phyloP scores from a whole-genome alignment of 148 eudicot species.

The Rhododendron simsii region DNA sequence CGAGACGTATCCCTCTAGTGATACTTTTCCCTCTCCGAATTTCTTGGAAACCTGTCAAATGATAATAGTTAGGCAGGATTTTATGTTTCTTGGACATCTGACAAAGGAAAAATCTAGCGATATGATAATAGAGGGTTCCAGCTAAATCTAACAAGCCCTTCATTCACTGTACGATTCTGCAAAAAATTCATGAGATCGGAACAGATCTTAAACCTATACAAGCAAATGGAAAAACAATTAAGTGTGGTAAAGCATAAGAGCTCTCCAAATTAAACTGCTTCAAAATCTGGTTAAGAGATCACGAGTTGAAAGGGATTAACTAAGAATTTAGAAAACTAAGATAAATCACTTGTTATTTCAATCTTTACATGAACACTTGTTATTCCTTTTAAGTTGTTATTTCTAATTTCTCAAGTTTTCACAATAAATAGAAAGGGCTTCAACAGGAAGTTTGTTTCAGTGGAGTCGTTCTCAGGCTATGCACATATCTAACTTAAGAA shows the following conservation, averaged over 20 bases:
- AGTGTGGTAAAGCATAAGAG: neutral
- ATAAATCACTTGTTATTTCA: neutral
- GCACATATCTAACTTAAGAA: neutral
- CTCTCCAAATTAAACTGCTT: neutral
- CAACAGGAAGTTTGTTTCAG: neutral
- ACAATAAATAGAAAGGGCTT: neutral
- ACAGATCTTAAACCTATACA: neutral
- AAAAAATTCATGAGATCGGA: neutral
- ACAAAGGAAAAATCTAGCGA: neutral
- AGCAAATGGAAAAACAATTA: neutral
- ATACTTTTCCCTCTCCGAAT: constrained; percentile 50
- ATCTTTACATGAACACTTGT: neutral
- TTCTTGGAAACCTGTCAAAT: constrained; percentile 56
- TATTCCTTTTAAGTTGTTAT: no score
- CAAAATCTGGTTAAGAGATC: neutral
- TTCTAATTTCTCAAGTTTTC: neutral
- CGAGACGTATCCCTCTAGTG: constrained; percentile 48
- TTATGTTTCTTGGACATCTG: neutral
- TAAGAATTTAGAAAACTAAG: neutral
- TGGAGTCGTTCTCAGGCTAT: neutral
- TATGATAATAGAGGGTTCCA: neutral
- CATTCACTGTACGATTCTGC: neutral
- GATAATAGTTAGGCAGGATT: neutral
- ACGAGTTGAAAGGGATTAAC: neutral
- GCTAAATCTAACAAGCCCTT: neutral